phyloP scores from a whole-genome alignment of 2,329 filamentous ascomycete genomes.

The Berkeleyomyces rouxiae region DNA sequence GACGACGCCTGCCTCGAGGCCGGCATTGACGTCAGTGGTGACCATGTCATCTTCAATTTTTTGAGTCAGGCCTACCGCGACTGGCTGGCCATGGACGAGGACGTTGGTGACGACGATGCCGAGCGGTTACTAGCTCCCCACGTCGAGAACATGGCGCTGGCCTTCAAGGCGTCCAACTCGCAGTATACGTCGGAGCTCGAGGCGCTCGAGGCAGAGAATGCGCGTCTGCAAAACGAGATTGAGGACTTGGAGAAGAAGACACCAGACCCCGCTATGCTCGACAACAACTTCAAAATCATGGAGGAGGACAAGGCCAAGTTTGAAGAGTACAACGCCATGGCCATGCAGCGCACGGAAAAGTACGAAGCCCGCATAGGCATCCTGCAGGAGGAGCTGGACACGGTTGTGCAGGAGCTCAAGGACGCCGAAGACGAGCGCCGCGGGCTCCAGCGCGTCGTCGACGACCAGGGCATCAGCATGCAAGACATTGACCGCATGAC shows the following conservation, averaged over 20 bases:
- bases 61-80: constrained; percentile 78
- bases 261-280: constrained; percentile 66
- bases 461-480: constrained; percentile 87
- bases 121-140: constrained; percentile 68
- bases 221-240: constrained; percentile 66
- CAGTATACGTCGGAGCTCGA: constrained; percentile 73
- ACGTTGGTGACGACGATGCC: constrained; percentile 70
- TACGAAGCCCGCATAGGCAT: constrained; percentile 67
- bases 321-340: constrained; percentile 78
- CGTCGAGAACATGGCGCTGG: constrained; percentile 68
- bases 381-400: constrained; percentile 73
- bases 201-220: constrained; percentile 72
- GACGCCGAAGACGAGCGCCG: constrained; percentile 71
- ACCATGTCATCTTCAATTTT: constrained; percentile 90
- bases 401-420: constrained; percentile 55
- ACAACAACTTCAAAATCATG: constrained; percentile 81
- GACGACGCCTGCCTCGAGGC: constrained; percentile 80
- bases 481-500: constrained; percentile 99
- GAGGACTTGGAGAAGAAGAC: constrained; percentile 77
- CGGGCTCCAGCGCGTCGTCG: constrained; percentile 68
- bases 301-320: constrained; percentile 93
- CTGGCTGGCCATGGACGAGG: constrained; percentile 85
- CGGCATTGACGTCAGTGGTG: constrained; percentile 72
- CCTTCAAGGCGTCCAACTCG: constrained; percentile 73
- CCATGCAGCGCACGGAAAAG: constrained; percentile 73